Base-by-base conservation (phyloP, 1,284 basidiomycete genomes). In the Moesziomyces sp. region DNA sequence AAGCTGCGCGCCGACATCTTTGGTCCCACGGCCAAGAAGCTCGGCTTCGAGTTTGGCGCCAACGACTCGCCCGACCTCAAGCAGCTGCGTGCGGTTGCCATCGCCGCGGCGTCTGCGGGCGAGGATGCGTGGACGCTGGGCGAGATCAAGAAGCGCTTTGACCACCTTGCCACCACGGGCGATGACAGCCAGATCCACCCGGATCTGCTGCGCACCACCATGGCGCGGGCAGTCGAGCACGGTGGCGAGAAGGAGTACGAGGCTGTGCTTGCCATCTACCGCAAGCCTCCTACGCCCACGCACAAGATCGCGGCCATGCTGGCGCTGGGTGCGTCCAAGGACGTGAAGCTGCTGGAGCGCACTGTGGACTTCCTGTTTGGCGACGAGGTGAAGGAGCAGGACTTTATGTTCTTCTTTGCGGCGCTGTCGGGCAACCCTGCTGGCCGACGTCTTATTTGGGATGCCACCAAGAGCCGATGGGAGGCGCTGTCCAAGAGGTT, bases 141-240 rank as follows among this genome's bases (percentile, higher is more conserved):
- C 28, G 92, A 93, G 84, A 87, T 96, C 60, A 88, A 88, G 80
- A 85, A 86, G 49, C 90, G 93, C 61, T 98, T 97, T 86, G 86
- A 87, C 48, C 86, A 89, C 40, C 92, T 90, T 83, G 84, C 92
- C 71, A 87, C 89, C 73, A 91, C 89, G 24, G 89, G 89, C 16
- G 92, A 97, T 78, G 90, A 92, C 74, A 91, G 90, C 5, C 87
- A 85, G 57, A 93, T 98, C 73, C 92, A 93, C 56, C 79, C 81
- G 9, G 85, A 86, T 58, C 62, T 83, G 54, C 51, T 80, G 11
- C 70, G 76, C 42, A 76, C 75, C 44, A 67, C 77, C 21, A 75
- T 79, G 43, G 46, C 53, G 7, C 67, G 74, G 14, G 89, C 89
- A 49, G 90, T 92, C 58, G 88, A 88, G 79, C 86, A 90, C 79